phyloP scores from a whole-genome alignment of 1,284 basidiomycete species.

The Irpex lacteus region DNA sequence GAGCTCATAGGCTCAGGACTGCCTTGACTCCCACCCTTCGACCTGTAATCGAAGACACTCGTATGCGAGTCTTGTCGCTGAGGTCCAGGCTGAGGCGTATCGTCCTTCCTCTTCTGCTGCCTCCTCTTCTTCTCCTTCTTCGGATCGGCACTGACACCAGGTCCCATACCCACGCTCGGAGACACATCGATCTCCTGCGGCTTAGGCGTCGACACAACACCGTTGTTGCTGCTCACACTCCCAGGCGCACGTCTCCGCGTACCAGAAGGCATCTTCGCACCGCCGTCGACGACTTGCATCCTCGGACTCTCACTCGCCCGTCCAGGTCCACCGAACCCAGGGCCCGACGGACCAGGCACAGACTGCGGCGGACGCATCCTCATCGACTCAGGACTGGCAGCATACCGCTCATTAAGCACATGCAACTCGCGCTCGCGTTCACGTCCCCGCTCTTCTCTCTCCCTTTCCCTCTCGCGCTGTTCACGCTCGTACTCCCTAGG shows the following conservation, averaged over 20 bases:
- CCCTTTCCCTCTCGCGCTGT: not conserved
- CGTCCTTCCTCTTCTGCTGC: conserved; percentile 36
- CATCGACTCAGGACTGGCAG: conserved; percentile 32
- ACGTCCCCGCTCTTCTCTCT: not conserved
- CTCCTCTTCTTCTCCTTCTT: conserved; percentile 45
- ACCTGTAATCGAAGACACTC: conserved; percentile 32
- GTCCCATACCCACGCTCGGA: conserved; percentile 1
- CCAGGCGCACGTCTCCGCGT: not conserved
- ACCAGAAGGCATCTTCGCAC: conserved; percentile 22
- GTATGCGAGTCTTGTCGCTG: conserved; percentile 24
- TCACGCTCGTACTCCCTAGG: conserved; percentile 11
- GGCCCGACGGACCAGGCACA: conserved; percentile 1
- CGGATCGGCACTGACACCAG: conserved; percentile 24
- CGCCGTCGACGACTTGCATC: conserved; percentile 7
- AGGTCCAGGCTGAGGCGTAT: conserved; percentile 22
- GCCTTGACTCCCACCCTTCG: conserved; percentile 30
- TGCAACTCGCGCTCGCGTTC: not conserved
- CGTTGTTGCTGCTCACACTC: conserved; percentile 21
- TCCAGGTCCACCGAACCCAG: conserved; percentile 17
- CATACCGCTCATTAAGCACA: conserved; percentile 20
- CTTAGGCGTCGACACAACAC: conserved; percentile 22
- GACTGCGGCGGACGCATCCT: conserved; percentile 27
- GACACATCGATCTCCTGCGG: conserved; percentile 40
- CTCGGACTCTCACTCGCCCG: conserved; percentile 43
- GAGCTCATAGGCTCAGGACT: conserved; percentile 61